Conservation (phyloP, 805 yeast genomes). For the Millerozyma miso region DNA sequence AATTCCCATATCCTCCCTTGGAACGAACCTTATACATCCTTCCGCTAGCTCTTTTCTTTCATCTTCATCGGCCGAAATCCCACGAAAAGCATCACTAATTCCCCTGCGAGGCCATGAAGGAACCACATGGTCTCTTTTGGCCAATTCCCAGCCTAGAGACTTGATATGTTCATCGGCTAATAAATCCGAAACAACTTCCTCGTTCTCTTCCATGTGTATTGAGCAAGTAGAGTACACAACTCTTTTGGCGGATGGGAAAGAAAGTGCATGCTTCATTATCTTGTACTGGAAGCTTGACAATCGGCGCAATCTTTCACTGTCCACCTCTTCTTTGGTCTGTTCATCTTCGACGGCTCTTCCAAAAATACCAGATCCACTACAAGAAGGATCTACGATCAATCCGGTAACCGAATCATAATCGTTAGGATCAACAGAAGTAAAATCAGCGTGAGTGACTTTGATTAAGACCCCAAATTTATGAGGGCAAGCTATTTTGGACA, state of each 20-base stretch:
- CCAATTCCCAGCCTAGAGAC: slow-evolving; percentile 71
- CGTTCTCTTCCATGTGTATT: slow-evolving; percentile 90
- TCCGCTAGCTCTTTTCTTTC: slow-evolving; percentile 51
- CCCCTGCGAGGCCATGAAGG: slow-evolving; percentile 91
- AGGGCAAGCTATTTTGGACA: slow-evolving; percentile 69
- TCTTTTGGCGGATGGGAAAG: slow-evolving; percentile 69
- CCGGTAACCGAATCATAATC: slow-evolving; percentile 70
- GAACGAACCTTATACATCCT: slow-evolving; percentile 81
- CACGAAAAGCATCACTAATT: slow-evolving; percentile 57
- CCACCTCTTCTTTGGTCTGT: slow-evolving; percentile 38
- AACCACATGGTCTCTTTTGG: slow-evolving; percentile 55
- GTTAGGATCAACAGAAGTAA: slow-evolving; percentile 54
- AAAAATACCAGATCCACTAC: slow-evolving; percentile 97
- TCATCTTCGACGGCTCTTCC: slow-evolving; percentile 71
- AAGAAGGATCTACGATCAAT: slow-evolving; percentile 89
- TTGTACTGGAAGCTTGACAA: slow-evolving; percentile 83
- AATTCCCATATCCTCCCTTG: slow-evolving; percentile 94
- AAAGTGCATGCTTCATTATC: slow-evolving; percentile 83
- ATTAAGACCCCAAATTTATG: slow-evolving; percentile 26
- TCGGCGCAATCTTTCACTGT: slow-evolving; percentile 60
- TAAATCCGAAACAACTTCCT: slow-evolving; percentile 79
- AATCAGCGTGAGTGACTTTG: slow-evolving; percentile 59
- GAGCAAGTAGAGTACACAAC: slow-evolving; percentile 96
- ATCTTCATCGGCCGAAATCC: slow-evolving; percentile 42
- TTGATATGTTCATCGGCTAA: slow-evolving; percentile 63